Evolutionary conservation across 768 basidiomycete genomes (phyloP).

Genomic region (Phylloporus sp.): DNA sequence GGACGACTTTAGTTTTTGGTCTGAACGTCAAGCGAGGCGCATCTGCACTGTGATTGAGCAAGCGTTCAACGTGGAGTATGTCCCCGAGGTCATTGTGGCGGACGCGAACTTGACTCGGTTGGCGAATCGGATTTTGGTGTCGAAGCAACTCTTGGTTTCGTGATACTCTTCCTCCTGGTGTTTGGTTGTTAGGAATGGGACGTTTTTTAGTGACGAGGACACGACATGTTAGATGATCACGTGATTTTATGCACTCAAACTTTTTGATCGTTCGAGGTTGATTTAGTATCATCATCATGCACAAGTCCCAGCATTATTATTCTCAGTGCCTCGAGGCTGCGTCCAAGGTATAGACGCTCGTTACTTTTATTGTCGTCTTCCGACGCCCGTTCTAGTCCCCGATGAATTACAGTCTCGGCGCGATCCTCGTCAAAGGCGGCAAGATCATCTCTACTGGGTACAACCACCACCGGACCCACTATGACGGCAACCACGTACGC

Average conservation of each 20-base stretch:
- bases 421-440: conserved; percentile 1
- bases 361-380: background rate
- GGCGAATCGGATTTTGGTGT: conserved; percentile 76
- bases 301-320: conserved; percentile 1
- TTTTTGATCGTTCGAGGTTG: too few relatives aligned
- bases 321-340: conserved; percentile 1
- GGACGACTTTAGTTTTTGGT: conserved; percentile 96
- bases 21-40: conserved; percentile 81
- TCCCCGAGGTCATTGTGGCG: conserved; percentile 84
- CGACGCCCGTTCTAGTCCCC: background rate
- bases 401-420: background rate
- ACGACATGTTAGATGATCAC: background rate
- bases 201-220: background rate
- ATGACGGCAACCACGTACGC: conserved; percentile 1
- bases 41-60: conserved; percentile 77
- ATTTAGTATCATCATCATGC: background rate
- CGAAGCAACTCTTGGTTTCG: conserved; percentile 51
- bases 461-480: conserved; percentile 3
- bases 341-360: background rate
- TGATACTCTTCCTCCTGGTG: conserved; percentile 1
- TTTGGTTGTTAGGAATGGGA: background rate
- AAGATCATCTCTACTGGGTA: background rate
- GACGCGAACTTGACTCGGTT: conserved; percentile 89
- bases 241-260: background rate
- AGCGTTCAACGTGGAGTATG: conserved; percentile 85